Conservation (phyloP, 2,329 filamentous ascomycete genomes). For the Aspergillus hortae region DNA sequence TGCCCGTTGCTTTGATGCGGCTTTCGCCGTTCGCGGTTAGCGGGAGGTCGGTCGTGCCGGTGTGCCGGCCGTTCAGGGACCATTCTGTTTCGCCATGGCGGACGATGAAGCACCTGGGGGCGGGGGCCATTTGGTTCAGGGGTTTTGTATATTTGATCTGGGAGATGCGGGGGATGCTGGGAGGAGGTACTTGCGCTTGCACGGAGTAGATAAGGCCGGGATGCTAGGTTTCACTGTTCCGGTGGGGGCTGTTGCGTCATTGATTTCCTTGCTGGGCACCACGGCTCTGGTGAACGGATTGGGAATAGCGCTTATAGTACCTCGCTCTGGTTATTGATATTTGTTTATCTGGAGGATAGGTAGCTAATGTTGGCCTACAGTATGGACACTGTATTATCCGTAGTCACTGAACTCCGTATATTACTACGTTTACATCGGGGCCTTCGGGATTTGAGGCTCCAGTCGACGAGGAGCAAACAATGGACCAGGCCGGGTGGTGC, state of each 20-base stretch:
- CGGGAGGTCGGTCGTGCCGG: constrained; percentile 79
- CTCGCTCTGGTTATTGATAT: background rate
- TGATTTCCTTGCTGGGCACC: background rate
- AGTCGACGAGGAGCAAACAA: background rate
- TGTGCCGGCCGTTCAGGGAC: constrained; percentile 83
- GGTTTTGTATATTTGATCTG: background rate
- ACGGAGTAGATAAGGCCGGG: background rate
- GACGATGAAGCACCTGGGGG: constrained; percentile 74
- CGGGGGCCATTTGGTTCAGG: background rate
- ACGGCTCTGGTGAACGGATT: background rate
- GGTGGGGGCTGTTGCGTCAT: constrained; percentile 5
- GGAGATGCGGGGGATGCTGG: background rate
- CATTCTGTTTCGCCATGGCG: constrained; percentile 95
- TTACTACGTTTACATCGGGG: too few species aligned
- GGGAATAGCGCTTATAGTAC: background rate
- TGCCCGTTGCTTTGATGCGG: constrained; percentile 70
- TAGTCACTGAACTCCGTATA: too few species aligned
- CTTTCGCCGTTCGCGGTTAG: constrained; percentile 78
- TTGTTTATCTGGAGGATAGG: background rate
- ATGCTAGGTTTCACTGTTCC: background rate
- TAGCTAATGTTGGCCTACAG: background rate
- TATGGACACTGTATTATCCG: too few species aligned
- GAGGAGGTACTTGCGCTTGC: too few species aligned
- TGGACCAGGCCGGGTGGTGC: background rate
- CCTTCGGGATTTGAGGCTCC: background rate